These are phyloP conservation scores for Fusarium hostae DNA, from an alignment of 2,329 filamentous ascomycete genomes.

Conservation along the genomic window DNA sequence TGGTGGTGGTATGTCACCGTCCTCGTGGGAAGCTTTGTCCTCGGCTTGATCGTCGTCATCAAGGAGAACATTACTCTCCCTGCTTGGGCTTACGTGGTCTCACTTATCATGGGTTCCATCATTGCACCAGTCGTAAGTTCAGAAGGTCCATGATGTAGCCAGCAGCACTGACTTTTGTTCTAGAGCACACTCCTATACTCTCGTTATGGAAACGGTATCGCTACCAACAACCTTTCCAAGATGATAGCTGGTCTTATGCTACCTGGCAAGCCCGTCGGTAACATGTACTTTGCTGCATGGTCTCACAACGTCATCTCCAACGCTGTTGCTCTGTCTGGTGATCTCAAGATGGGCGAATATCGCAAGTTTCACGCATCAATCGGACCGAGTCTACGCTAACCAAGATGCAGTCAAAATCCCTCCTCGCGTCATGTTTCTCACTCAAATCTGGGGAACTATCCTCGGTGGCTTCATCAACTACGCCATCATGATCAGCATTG, in stretches of 20 bases:
- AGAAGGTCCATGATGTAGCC: fast-evolving
- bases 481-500: slow-evolving; percentile 65
- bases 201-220: slow-evolving; percentile 66
- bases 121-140: slow-evolving; percentile 61
- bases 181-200: slow-evolving; percentile 64
- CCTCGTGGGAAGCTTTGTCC: slow-evolving; percentile 57
- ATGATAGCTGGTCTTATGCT: slow-evolving; percentile 65
- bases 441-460: slow-evolving; percentile 66
- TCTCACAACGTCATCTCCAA: slow-evolving; percentile 67
- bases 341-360: slow-evolving; percentile 70
- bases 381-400: fast-evolving
- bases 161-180: slow-evolving; percentile 1
- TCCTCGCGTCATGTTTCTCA: slow-evolving; percentile 65
- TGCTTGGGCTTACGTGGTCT: slow-evolving; percentile 59
- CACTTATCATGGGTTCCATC: slow-evolving; percentile 56
- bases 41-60: slow-evolving; percentile 58
- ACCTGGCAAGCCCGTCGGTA: slow-evolving; percentile 62
- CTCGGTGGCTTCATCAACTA: slow-evolving; percentile 66
- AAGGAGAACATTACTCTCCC: slow-evolving; percentile 60
- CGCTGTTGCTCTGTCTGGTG: slow-evolving; percentile 60
- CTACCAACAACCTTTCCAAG: slow-evolving; percentile 68
- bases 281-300: slow-evolving; percentile 69
- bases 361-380: slow-evolving; percentile 49
- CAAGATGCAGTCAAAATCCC: slow-evolving; percentile 61
- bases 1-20: slow-evolving; percentile 60